Evolutionary conservation across 768 basidiomycete genomes (phyloP).

Genomic region (Multifurca ochricompacta): DNA sequence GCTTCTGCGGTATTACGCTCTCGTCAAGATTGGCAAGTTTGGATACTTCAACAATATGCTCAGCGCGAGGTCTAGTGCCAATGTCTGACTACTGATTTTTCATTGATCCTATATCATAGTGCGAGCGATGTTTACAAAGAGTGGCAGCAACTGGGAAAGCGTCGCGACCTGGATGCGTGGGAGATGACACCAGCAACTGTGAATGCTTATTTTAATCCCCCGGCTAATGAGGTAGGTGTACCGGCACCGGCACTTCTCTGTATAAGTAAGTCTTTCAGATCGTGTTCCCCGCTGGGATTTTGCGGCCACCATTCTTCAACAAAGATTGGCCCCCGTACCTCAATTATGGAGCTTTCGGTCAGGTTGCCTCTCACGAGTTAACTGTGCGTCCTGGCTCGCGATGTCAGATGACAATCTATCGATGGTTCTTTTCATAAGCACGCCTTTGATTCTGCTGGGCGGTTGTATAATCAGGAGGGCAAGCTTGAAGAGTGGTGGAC

Average conservation of each 20-base stretch:
- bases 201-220: conserved; percentile 84
- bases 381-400: conserved; percentile 42
- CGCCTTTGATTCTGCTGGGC: conserved; percentile 84
- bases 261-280: conserved; percentile 43
- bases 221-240: conserved; percentile 67
- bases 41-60: conserved; percentile 85
- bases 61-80: conserved; percentile 42
- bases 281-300: conserved; percentile 93
- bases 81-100: conserved; percentile 7
- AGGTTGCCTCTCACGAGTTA: conserved; percentile 88
- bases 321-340: conserved; percentile 83
- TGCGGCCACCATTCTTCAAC: conserved; percentile 88
- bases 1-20: conserved; percentile 64
- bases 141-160: conserved; percentile 70
- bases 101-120: conserved; percentile 29
- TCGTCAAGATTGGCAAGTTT: conserved; percentile 53
- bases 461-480: conserved; percentile 86
- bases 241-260: background rate
- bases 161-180: conserved; percentile 68
- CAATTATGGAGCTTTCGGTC: conserved; percentile 87
- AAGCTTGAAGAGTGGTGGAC: conserved; percentile 92
- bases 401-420: background rate
- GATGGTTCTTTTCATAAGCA: conserved; percentile 40
- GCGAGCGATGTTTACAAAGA: conserved; percentile 52
- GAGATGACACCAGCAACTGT: conserved; percentile 84